Percentiles rank a stretch among this genome's conserved stretches.
Evolutionary conservation across 768 basidiomycete genomes (phyloP).

Genomic region (Suillus paluster): DNA sequence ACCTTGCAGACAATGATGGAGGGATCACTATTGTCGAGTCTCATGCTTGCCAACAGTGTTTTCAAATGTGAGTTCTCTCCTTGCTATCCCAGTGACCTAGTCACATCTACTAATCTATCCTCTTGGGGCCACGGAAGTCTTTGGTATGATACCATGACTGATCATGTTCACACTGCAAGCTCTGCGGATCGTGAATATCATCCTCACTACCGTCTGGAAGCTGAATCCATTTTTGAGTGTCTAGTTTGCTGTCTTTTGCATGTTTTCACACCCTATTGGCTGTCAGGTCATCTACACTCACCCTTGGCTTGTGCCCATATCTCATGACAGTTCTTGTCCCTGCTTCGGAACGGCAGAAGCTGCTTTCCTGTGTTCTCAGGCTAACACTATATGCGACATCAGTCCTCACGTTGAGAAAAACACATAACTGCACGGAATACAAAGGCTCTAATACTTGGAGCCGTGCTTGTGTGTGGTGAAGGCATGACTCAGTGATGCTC

Average conservation of each 20-base stretch:
- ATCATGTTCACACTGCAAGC: too few species aligned
- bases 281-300: slow-evolving; percentile 63
- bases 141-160: too few species aligned
- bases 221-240: slow-evolving; percentile 68
- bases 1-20: slow-evolving; percentile 84
- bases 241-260: not conserved
- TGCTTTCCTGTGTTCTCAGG: slow-evolving; percentile 49
- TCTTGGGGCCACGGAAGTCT: too few species aligned
- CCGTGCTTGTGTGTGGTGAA: slow-evolving; percentile 43
- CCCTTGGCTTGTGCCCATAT: slow-evolving; percentile 53
- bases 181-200: slow-evolving; percentile 60
- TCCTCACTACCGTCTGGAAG: slow-evolving; percentile 65
- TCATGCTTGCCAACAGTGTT: slow-evolving; percentile 52
- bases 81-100: not conserved
- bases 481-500: slow-evolving; percentile 30
- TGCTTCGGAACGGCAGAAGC: slow-evolving; percentile 49
- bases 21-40: slow-evolving; percentile 55
- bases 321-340: slow-evolving; percentile 45
- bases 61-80: slow-evolving; percentile 64
- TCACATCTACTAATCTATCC: not conserved
- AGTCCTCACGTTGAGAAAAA: slow-evolving; percentile 48
- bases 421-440: slow-evolving; percentile 58
- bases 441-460: slow-evolving; percentile 45
- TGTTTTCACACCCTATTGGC: not conserved
- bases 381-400: slow-evolving; percentile 55